These are phyloP conservation scores for Gilbertella persicaria DNA, from an alignment of 371 early-diverging fungal genomes.

Conservation along the genomic window DNA sequence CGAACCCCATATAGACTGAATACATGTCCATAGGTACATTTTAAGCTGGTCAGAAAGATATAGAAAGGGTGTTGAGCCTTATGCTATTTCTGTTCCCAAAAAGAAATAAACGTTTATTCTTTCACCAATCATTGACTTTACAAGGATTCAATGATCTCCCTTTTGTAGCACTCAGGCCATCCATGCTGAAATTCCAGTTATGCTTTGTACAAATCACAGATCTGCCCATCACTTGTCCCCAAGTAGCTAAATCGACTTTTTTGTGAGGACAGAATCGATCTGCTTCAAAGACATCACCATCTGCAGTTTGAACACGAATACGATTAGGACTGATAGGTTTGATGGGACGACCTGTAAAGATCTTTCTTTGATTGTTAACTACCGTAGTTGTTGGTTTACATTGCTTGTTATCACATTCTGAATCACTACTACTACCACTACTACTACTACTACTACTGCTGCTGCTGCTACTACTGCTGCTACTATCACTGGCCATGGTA, in stretches of 20 bases:
- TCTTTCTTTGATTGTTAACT: slow-evolving; percentile 1
- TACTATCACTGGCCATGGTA: slow-evolving; percentile 1
- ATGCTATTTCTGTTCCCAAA: slow-evolving; percentile 33
- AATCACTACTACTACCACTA: slow-evolving; percentile 25
- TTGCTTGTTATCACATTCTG: slow-evolving; percentile 19
- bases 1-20: not conserved
- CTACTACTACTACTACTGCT: slow-evolving; percentile 21
- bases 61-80: slow-evolving; percentile 48
- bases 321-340: slow-evolving; percentile 51
- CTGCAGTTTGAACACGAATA: slow-evolving; percentile 53
- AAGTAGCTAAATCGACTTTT: slow-evolving; percentile 62
- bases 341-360: slow-evolving; percentile 41
- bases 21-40: slow-evolving; percentile 54
- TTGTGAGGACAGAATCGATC: slow-evolving; percentile 74
- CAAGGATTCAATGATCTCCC: slow-evolving; percentile 61
- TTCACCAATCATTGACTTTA: slow-evolving; percentile 65
- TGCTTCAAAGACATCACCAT: slow-evolving; percentile 63
- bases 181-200: slow-evolving; percentile 63
- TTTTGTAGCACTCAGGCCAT: slow-evolving; percentile 47
- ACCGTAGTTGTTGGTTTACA: not conserved
- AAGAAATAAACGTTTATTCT: not conserved
- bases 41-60: slow-evolving; percentile 57
- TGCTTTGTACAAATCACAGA: slow-evolving; percentile 66
- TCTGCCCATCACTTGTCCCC: slow-evolving; percentile 64
- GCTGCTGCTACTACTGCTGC: slow-evolving; percentile 14